Evolutionary conservation across 768 basidiomycete species (phyloP), one percentile per base, ranked within the genome.

Genomic region (Mycena rebaudengoi): DNA sequence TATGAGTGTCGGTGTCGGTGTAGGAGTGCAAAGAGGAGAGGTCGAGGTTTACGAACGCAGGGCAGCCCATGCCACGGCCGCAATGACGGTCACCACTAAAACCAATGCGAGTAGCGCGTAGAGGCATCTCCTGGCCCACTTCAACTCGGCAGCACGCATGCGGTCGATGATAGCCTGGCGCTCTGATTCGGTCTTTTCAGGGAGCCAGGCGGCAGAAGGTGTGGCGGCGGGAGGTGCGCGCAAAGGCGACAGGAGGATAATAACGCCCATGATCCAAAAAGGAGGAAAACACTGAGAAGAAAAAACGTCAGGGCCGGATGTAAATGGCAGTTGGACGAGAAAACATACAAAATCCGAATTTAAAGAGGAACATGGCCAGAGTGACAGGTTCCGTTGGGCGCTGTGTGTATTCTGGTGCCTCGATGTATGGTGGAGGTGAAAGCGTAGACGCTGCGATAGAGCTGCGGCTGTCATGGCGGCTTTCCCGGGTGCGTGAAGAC

Each of bases 311-410:
- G 58, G 54, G 64, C 43, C 56, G 21, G 23, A 37, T 4, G n/a
- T 20, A 29, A 43, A 35, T 30, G 33, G 18, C n/a, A 16, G 26
- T 44, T 41, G n/a, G 33, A 51, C 29, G 55, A 23, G 43, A 21
- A 56, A 37, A 78, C 88, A 70, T 68, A 89, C 88, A 70, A 69
- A 89, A 88, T 43, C 87, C 86, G 61, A 88, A 88, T 69, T 84
- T 85, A 77, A 89, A 89, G 45, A 89, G 73, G 71, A 83, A 86
- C 75, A 83, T 82, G 7, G 88, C 85, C 46, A 88, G 82, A 25
- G 87, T 89, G 5, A 79, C 73, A 32, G 82, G 80, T 75, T 89
- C 86, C 21, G 71, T 70, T 76, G 73, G 77, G 39, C 79, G 82
- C 30, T 73, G 72, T 52, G 70, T 48, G 49, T 68, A 72, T 25